These are phyloP conservation scores for Termitomyces sp. DNA, from an alignment of 768 basidiomycete species.

Conservation along the genomic window DNA sequence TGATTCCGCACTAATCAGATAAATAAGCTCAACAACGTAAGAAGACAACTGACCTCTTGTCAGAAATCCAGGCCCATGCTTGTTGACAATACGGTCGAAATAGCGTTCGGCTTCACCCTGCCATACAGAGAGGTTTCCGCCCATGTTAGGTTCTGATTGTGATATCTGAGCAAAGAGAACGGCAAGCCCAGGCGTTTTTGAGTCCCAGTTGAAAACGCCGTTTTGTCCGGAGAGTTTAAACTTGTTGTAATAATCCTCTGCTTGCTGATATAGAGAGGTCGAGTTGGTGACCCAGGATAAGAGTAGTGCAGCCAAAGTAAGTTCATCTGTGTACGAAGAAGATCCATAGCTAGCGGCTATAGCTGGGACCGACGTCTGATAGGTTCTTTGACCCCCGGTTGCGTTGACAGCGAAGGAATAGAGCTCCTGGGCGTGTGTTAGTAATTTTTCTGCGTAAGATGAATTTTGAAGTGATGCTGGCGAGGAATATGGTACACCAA, in stretches of 20 bases:
- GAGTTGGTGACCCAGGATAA: constrained; percentile 70
- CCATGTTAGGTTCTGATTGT: constrained; percentile 48
- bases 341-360: constrained; percentile 67
- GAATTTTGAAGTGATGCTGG: constrained; percentile 70
- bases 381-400: constrained; percentile 53
- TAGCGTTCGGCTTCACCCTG: constrained; percentile 66
- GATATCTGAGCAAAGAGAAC: constrained; percentile 77
- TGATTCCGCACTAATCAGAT: neutral
- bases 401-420: constrained; percentile 76
- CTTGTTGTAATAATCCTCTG: constrained; percentile 54
- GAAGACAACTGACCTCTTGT: constrained; percentile 56
- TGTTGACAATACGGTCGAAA: constrained; percentile 68
- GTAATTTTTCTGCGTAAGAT: constrained; percentile 66
- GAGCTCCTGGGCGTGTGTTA: constrained; percentile 71
- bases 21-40: neutral
- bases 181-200: constrained; percentile 70
- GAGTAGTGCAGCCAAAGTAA: constrained; percentile 72
- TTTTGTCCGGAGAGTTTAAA: constrained; percentile 51
- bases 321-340: constrained; percentile 68
- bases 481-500: constrained; percentile 46
- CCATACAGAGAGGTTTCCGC: constrained; percentile 64
- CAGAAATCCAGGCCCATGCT: constrained; percentile 47
- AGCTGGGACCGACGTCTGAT: constrained; percentile 68
- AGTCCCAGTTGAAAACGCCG: constrained; percentile 86
- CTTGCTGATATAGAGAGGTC: constrained; percentile 55